Base-by-base conservation (phyloP, 2,329 filamentous ascomycete genomes). In the Trichoderma koningiopsis region DNA sequence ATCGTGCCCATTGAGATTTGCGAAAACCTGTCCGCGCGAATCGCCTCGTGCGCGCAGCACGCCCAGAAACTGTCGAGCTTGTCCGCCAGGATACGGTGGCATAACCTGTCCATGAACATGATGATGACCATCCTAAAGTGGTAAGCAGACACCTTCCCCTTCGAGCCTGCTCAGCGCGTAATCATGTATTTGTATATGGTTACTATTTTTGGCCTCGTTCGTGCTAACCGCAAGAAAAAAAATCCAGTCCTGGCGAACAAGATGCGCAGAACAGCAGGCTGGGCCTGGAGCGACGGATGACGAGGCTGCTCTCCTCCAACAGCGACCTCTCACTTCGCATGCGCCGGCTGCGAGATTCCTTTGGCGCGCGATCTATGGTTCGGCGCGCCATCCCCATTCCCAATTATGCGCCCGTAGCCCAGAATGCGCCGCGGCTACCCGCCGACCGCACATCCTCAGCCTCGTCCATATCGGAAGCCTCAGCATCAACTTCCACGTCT, bases 111-210 rank as follows among this genome's bases (percentile, higher is more conserved):
- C n/a, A 79, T 80, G 72, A 78, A 77, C 19, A 78, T 80, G 75
- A 79, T 81, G 75, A 79, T 78, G 74, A 81, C 79, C 5, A 78
- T 81, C 53, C 72, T 81, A 24, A 80, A 81, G 72, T 81, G 79
- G 79, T 80, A 73, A 73, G 76, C 72, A 37, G 22, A 19, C 40
- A n/a, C 40, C 19, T 40, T 40, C 37, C 35, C 27, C 66, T 53
- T 33, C 47, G 11, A n/a, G n/a, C 11, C 11, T 27, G 1, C 43
- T 35, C 40, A 53, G 35, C 57, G n/a, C 31, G 29, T 57, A 27
- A 40, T 49, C 5, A 24, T 43, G 8, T 43, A 49, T 49, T 24
- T 49, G n/a, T 22, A 11, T 22, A 11, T 22, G 10, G n/a, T 3
- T 49, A n/a, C 47, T 49, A 49, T 49, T 49, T 49, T 40, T 64